These are phyloP conservation scores for Monotropa hypopitys DNA, from an alignment of 179 eudicot species.

Conservation along the genomic window DNA sequence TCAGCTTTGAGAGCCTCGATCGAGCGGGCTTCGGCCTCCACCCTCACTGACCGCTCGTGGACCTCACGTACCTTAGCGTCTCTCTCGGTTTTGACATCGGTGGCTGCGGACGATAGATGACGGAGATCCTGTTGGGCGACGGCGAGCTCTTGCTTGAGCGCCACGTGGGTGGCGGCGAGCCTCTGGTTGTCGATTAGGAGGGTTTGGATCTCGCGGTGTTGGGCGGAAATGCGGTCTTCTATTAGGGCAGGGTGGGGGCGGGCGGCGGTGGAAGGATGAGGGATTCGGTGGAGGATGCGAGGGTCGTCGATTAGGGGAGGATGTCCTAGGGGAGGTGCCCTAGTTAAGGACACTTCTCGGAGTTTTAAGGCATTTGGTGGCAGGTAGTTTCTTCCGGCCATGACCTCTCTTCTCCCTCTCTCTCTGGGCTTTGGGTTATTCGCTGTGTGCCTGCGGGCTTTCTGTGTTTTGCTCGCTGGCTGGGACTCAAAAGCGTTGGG, in stretches of 20 bases:
- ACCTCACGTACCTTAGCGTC: conserved; percentile 50
- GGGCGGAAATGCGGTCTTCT: conserved; percentile 28
- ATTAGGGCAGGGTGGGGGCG: conserved; percentile 7
- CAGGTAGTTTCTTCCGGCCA: conserved; percentile 25
- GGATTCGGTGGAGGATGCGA: conserved; percentile 15
- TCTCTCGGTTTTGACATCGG: conserved; percentile 31
- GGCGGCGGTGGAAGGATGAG: conserved; percentile 13
- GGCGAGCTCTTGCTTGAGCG: conserved; percentile 61
- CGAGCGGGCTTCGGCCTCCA: conserved; percentile 38
- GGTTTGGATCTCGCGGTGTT: conserved; percentile 46
- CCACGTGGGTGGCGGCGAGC: conserved; percentile 47
- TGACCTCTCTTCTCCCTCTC: neutral
- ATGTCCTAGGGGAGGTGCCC: conserved; percentile 7
- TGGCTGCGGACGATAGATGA: conserved; percentile 33
- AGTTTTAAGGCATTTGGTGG: conserved; percentile 8
- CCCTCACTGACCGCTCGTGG: conserved; percentile 31
- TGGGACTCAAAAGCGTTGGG: too few species aligned
- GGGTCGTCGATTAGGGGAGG: conserved; percentile 17
- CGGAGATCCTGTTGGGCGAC: conserved; percentile 41
- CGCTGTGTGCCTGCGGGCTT: too few species aligned
- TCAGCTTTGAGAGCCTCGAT: conserved; percentile 27
- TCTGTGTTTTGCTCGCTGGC: too few species aligned
- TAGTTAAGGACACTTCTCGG: conserved; percentile 12
- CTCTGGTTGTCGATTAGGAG: conserved; percentile 53
- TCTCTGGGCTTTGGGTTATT: too few species aligned